These are phyloP conservation scores for Cryptosporidium meleagridis DNA, from an alignment of 169 alveolate species.

Conservation along the genomic window DNA sequence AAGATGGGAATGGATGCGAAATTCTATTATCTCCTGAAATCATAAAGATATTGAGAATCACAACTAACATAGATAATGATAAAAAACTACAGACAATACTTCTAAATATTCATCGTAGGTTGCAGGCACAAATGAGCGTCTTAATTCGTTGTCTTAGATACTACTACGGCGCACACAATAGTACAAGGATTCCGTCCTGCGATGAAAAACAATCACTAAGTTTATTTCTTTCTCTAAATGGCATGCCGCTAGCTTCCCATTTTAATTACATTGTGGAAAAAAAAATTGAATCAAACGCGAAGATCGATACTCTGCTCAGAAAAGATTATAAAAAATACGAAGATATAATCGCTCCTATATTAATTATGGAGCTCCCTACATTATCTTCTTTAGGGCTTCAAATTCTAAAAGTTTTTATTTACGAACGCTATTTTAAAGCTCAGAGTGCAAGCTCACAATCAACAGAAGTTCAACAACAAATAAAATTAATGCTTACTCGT, in stretches of 20 bases:
- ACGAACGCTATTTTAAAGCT: not conserved
- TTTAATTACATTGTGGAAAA: conserved; percentile 1
- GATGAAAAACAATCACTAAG: conserved; percentile 31
- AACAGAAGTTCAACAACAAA: conserved; percentile 7
- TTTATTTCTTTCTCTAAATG: conserved; percentile 30
- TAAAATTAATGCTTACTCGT: not conserved
- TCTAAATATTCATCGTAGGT: not conserved
- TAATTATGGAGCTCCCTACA: conserved; percentile 24
- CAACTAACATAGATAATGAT: conserved; percentile 10
- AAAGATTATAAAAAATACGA: conserved; percentile 6
- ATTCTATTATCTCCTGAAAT: conserved; percentile 22
- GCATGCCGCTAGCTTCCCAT: conserved; percentile 41
- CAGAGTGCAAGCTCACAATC: not conserved
- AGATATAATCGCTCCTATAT: conserved; percentile 7
- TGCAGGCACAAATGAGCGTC: conserved; percentile 14
- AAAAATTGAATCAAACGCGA: not conserved
- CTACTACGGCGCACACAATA: conserved; percentile 8
- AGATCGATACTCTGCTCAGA: not conserved
- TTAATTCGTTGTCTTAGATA: conserved; percentile 12
- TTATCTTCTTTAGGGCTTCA: conserved; percentile 52
- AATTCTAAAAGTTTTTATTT: not conserved
- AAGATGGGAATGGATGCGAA: not conserved
- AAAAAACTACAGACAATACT: not conserved
- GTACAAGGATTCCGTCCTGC: conserved; percentile 31
- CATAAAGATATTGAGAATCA: conserved; percentile 33